Evolutionary conservation across 2,329 filamentous ascomycete genomes (phyloP).

Genomic region (Ophiosphaerella korrae): DNA sequence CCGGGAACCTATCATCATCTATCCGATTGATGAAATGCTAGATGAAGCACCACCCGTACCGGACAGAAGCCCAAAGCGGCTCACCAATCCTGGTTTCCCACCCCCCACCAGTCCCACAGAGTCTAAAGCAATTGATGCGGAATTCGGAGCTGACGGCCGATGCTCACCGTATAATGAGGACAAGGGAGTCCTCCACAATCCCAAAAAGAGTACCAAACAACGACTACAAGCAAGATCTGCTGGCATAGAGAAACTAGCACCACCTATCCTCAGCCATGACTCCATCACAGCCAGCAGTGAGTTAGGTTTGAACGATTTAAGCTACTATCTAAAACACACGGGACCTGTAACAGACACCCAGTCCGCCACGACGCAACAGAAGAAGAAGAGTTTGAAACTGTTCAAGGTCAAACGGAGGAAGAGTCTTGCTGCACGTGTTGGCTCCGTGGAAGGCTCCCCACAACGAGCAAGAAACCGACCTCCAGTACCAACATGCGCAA

Average conservation of each 20-base stretch:
- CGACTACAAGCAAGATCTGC: conserved; percentile 16
- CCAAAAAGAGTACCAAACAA: conserved; percentile 13
- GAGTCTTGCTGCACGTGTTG: conserved; percentile 27
- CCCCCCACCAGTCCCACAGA: conserved; percentile 13
- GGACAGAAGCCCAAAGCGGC: conserved; percentile 30
- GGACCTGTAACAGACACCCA: conserved; percentile 27
- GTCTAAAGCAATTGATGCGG: conserved; percentile 29
- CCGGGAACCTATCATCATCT: conserved; percentile 17
- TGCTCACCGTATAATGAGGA: conserved; percentile 31
- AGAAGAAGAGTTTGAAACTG: conserved; percentile 25
- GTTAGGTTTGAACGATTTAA: conserved; percentile 36
- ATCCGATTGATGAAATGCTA: conserved; percentile 19
- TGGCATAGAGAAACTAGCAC: conserved; percentile 32
- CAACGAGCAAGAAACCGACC: conserved; percentile 19
- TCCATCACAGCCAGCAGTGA: conserved; percentile 34
- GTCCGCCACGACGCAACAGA: conserved; percentile 10
- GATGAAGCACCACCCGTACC: conserved; percentile 26
- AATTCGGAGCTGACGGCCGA: conserved; percentile 26
- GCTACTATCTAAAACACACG: conserved; percentile 37
- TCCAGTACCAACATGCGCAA: conserved; percentile 29
- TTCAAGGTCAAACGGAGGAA: conserved; percentile 33
- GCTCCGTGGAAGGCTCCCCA: conserved; percentile 27
- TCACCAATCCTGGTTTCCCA: conserved; percentile 23
- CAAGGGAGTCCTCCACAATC: conserved; percentile 11
- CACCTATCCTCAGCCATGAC: conserved; percentile 39